Evolutionary conservation across 352 stramenopile species (phyloP).

Genomic region (Phytophthora melonis): DNA sequence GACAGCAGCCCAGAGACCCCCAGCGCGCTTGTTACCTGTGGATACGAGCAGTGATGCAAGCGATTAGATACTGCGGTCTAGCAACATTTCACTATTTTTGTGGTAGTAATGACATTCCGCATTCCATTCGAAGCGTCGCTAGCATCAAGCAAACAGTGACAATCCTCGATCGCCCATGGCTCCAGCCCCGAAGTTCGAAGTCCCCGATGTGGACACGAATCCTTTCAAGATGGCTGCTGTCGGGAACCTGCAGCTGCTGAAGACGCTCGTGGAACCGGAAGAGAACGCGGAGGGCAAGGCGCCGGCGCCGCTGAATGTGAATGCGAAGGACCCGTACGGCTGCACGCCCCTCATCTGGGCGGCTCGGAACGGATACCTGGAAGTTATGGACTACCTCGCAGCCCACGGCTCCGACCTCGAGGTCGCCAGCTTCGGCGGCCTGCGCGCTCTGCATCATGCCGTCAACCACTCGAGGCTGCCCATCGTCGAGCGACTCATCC

Average conservation of each 20-base stretch:
- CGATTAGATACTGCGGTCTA: background rate
- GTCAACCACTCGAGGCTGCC: constrained; percentile 80
- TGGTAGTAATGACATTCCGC: background rate
- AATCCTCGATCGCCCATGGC: constrained; percentile 20
- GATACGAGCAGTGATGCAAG: constrained; percentile 12
- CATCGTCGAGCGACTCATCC: constrained; percentile 73
- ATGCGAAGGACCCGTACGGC: constrained; percentile 82
- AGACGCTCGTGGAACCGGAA: constrained; percentile 69
- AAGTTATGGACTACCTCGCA: constrained; percentile 83
- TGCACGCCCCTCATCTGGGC: constrained; percentile 87
- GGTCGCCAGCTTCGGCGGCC: constrained; percentile 73
- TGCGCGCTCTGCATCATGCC: constrained; percentile 87
- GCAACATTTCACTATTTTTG: constrained; percentile 27
- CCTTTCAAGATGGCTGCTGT: constrained; percentile 89
- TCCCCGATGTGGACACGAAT: constrained; percentile 85
- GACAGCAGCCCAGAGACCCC: constrained; percentile 16
- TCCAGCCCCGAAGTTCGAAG: constrained; percentile 67
- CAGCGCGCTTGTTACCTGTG: constrained; percentile 18
- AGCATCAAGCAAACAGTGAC: background rate
- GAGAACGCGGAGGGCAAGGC: constrained; percentile 50
- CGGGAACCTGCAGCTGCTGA: constrained; percentile 77
- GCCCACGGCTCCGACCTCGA: constrained; percentile 77
- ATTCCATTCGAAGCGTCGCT: constrained; percentile 19
- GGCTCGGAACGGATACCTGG: constrained; percentile 84
- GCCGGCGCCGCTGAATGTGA: constrained; percentile 68